A percentile compares a stretch with the other conserved stretches of the same genome.
These are phyloP conservation scores for Ganoderma lucidum DNA, from an alignment of 1,284 basidiomycete genomes.

Conservation along the genomic window DNA sequence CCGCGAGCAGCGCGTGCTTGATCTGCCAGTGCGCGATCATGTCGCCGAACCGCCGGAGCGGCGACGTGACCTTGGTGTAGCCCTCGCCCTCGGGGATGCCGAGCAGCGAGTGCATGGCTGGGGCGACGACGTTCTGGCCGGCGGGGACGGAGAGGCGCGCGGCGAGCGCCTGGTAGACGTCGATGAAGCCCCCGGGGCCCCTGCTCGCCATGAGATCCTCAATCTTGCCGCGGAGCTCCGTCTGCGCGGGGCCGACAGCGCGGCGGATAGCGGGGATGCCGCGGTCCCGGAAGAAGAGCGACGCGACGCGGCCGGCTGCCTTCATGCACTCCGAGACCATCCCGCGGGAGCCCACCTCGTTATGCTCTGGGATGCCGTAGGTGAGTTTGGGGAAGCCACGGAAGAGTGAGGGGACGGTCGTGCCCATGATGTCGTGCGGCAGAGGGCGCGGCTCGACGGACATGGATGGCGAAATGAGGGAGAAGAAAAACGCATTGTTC, in stretches of 20 bases:
- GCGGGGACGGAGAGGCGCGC: constrained; percentile 45
- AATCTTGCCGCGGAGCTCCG: constrained; percentile 35
- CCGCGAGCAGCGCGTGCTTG: constrained; percentile 74
- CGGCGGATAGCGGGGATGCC: constrained; percentile 77
- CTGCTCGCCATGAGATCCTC: constrained; percentile 45
- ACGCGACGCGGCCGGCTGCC: constrained; percentile 81
- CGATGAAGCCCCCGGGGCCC: constrained; percentile 51
- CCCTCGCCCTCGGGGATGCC: constrained; percentile 76
- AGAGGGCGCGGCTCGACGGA: constrained; percentile 31
- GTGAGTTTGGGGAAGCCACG: constrained; percentile 64
- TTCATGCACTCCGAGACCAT: constrained; percentile 90
- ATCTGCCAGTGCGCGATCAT: constrained; percentile 95
- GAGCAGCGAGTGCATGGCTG: constrained; percentile 74
- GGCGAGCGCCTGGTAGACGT: constrained; percentile 44
- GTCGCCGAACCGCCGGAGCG: constrained; percentile 88
- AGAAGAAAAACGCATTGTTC: constrained; percentile 19
- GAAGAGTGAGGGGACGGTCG: constrained; percentile 46
- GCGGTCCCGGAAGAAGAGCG: constrained; percentile 71
- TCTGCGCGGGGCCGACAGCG: constrained; percentile 40
- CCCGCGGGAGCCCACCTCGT: constrained; percentile 52
- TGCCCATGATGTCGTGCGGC: constrained; percentile 30
- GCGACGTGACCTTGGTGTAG: constrained; percentile 89
- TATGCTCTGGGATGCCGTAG: constrained; percentile 50
- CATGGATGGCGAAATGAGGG: constrained; percentile 20
- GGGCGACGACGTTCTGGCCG: constrained; percentile 57